Conservation (phyloP, 1,139 yeast species). For the Candida mesenterica region DNA sequence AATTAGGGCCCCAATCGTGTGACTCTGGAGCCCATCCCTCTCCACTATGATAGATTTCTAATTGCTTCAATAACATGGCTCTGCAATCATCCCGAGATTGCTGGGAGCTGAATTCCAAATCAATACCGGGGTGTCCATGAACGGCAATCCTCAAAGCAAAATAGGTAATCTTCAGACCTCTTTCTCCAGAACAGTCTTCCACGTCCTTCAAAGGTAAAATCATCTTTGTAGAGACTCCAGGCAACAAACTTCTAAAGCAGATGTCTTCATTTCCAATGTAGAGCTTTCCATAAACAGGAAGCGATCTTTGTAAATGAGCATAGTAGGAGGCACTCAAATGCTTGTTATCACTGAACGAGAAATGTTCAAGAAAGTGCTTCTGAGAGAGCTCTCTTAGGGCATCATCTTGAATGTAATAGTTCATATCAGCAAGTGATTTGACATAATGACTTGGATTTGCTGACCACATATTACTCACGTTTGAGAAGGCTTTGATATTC, state of each 20-base stretch:
- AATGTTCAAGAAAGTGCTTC: conserved; percentile 58
- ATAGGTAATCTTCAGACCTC: conserved; percentile 49
- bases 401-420: conserved; percentile 42
- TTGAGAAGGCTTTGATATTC: conserved; percentile 29
- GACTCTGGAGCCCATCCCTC: conserved; percentile 28
- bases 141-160: conserved; percentile 67
- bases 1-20: conserved; percentile 30
- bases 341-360: conserved; percentile 56
- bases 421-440: conserved; percentile 38
- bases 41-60: conserved; percentile 40
- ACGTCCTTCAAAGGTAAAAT: conserved; percentile 75
- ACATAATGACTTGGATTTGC: conserved; percentile 63
- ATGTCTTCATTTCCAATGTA: conserved; percentile 65
- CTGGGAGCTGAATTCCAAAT: conserved; percentile 70
- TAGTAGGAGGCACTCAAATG: conserved; percentile 66
- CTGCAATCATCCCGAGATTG: conserved; percentile 75
- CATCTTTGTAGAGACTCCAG: conserved; percentile 80
- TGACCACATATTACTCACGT: conserved; percentile 58
- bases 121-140: conserved; percentile 72
- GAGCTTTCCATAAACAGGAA: conserved; percentile 81
- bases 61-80: conserved; percentile 46
- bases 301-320: conserved; percentile 64
- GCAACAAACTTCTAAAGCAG: conserved; percentile 77
- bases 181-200: conserved; percentile 64
- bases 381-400: conserved; percentile 47